Percentiles rank a stretch among this genome's conserved stretches.
These are phyloP conservation scores for Lodderomyces theae DNA, from an alignment of 1,139 yeast species.

Conservation along the genomic window DNA sequence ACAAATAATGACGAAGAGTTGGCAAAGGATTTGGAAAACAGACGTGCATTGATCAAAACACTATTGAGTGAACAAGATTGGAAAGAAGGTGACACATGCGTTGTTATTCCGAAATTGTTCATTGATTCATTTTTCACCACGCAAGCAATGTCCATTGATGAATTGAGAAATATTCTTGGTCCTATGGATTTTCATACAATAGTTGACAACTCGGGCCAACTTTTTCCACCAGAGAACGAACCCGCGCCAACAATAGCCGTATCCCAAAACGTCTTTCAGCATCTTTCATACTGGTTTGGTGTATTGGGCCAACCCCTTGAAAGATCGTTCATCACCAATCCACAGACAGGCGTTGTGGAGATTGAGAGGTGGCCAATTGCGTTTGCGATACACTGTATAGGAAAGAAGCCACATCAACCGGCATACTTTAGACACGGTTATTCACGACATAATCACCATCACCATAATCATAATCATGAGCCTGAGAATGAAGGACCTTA, in stretches of 20 bases:
- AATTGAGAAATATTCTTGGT: constrained; percentile 28
- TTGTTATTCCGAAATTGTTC: constrained; percentile 32
- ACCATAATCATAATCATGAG: constrained; percentile 13
- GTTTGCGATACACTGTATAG: constrained; percentile 51
- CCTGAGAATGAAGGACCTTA: constrained; percentile 14
- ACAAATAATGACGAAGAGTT: neutral
- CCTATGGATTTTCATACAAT: constrained; percentile 32
- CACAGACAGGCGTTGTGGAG: constrained; percentile 33
- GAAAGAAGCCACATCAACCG: constrained; percentile 19
- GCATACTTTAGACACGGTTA: constrained; percentile 14
- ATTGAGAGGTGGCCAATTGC: constrained; percentile 52
- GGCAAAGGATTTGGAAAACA: neutral
- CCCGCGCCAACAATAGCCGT: constrained; percentile 32
- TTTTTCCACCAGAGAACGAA: constrained; percentile 29
- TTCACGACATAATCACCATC: constrained; percentile 7
- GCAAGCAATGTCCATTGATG: constrained; percentile 24
- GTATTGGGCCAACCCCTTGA: constrained; percentile 42
- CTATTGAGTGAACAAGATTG: constrained; percentile 19
- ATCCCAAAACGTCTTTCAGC: constrained; percentile 40
- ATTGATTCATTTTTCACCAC: constrained; percentile 26
- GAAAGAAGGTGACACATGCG: constrained; percentile 39
- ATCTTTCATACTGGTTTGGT: constrained; percentile 56
- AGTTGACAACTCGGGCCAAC: constrained; percentile 31
- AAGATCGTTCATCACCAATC: constrained; percentile 42
- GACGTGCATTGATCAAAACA: constrained; percentile 18